Evolutionary conservation across 2,329 filamentous ascomycete genomes (phyloP).

Genomic region (Helotiales sp.): DNA sequence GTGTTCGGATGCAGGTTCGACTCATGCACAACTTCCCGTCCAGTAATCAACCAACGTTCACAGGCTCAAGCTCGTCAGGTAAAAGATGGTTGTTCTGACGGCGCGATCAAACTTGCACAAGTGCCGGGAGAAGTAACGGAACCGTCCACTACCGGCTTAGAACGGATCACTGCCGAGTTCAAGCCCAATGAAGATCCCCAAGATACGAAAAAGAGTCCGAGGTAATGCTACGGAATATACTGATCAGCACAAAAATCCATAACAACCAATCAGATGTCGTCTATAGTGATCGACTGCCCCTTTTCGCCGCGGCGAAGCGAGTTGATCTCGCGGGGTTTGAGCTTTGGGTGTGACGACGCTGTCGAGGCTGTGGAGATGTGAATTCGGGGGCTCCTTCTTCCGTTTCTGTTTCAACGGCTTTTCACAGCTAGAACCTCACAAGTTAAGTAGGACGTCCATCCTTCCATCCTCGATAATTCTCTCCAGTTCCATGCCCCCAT

Average conservation of each 20-base stretch:
- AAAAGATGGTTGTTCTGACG: not conserved
- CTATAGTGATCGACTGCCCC: not conserved
- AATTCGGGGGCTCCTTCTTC: too few relatives aligned
- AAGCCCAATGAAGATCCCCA: not conserved
- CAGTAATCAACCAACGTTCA: too few relatives aligned
- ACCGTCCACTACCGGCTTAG: not conserved
- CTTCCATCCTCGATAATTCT: not conserved
- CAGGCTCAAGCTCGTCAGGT: too few relatives aligned
- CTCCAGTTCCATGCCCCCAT: not conserved
- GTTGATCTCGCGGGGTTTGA: not conserved
- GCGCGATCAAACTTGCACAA: not conserved
- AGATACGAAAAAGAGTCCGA: not conserved
- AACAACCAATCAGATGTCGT: not conserved
- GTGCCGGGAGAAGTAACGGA: not conserved
- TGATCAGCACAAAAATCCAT: not conserved
- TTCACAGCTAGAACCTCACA: not conserved
- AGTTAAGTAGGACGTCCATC: not conserved
- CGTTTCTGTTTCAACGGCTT: not conserved
- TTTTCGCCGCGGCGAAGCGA: not conserved
- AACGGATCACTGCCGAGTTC: not conserved
- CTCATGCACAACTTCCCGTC: not conserved
- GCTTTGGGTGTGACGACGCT: not conserved
- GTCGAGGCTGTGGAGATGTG: not conserved
- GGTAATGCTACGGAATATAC: not conserved
- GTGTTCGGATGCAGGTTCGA: slow-evolving; percentile 34